These are phyloP conservation scores for Claviceps citrina DNA, from an alignment of 2,329 filamentous ascomycete species.

Conservation along the genomic window DNA sequence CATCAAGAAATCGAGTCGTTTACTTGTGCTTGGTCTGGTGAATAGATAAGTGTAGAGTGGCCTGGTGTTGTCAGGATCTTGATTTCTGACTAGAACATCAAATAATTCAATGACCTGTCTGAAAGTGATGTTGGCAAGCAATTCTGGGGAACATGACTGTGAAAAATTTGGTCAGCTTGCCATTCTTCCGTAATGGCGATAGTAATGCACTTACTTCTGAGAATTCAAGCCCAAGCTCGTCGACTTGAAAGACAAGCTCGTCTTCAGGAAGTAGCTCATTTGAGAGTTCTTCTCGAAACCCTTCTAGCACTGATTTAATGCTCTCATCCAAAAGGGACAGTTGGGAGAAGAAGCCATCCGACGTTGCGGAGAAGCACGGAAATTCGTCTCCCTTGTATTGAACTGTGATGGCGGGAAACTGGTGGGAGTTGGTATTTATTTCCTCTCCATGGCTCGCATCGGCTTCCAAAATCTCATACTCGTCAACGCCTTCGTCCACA, in stretches of 20 bases:
- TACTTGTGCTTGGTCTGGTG: conserved; percentile 23
- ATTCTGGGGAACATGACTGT: conserved; percentile 22
- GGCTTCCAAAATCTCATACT: not conserved
- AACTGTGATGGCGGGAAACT: conserved; percentile 24
- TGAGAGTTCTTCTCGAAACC: conserved; percentile 29
- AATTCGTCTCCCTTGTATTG: conserved; percentile 29
- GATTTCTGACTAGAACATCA: conserved; percentile 27
- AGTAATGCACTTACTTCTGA: conserved; percentile 27
- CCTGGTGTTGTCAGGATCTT: conserved; percentile 24
- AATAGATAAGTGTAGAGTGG: conserved; percentile 28
- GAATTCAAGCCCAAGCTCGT: conserved; percentile 38
- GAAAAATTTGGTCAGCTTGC: conserved; percentile 13
- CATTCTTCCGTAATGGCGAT: not conserved
- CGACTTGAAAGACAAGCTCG: conserved; percentile 35
- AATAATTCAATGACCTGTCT: conserved; percentile 28
- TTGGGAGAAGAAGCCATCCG: conserved; percentile 31
- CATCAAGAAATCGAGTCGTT: conserved; percentile 23
- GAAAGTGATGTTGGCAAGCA: conserved; percentile 22
- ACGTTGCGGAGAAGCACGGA: conserved; percentile 22
- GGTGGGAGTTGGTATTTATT: conserved; percentile 6
- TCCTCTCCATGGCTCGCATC: conserved; percentile 1
- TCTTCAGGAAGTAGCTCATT: conserved; percentile 30
- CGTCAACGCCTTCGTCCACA: not conserved
- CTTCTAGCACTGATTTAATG: conserved; percentile 28
- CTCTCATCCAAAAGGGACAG: conserved; percentile 25